Conservation (phyloP, 768 basidiomycete genomes). For the Suillus hirtellus region DNA sequence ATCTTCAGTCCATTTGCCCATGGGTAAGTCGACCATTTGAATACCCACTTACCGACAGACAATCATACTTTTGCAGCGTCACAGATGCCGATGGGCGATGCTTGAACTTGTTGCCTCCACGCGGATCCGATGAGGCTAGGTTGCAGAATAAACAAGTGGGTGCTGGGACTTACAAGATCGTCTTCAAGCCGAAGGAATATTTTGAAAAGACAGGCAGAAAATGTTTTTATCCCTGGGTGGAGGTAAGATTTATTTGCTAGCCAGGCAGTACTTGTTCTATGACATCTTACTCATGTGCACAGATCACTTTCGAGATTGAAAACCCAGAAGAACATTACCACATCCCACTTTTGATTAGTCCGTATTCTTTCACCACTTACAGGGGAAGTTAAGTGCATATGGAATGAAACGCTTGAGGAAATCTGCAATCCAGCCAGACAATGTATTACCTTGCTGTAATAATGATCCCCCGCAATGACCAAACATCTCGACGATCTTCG, state of each 20-base stretch:
- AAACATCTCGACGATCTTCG: constrained; percentile 1
- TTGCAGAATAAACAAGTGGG: constrained; percentile 46
- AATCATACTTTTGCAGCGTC: constrained; percentile 40
- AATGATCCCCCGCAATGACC: background rate
- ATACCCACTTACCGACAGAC: background rate
- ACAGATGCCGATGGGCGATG: constrained; percentile 88
- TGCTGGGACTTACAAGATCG: constrained; percentile 71
- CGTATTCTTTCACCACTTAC: constrained; percentile 90
- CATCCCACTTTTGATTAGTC: constrained; percentile 88
- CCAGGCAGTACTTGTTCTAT: background rate
- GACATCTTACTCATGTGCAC: constrained; percentile 5
- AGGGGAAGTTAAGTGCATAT: constrained; percentile 70
- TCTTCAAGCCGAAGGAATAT: constrained; percentile 82
- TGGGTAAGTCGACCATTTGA: constrained; percentile 49
- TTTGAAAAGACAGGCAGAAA: constrained; percentile 62
- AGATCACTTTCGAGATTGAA: constrained; percentile 79
- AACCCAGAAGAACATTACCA: constrained; percentile 85
- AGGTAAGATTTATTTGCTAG: constrained; percentile 46
- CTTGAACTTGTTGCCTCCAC: constrained; percentile 65
- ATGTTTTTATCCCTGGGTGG: constrained; percentile 90
- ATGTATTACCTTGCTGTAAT: constrained; percentile 4
- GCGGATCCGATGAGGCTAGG: constrained; percentile 44
- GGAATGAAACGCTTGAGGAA: background rate
- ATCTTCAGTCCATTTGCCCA: constrained; percentile 55
- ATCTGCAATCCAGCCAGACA: background rate